Conservation (phyloP, 2,329 filamentous ascomycete genomes). For the Bipolaris cookei region DNA sequence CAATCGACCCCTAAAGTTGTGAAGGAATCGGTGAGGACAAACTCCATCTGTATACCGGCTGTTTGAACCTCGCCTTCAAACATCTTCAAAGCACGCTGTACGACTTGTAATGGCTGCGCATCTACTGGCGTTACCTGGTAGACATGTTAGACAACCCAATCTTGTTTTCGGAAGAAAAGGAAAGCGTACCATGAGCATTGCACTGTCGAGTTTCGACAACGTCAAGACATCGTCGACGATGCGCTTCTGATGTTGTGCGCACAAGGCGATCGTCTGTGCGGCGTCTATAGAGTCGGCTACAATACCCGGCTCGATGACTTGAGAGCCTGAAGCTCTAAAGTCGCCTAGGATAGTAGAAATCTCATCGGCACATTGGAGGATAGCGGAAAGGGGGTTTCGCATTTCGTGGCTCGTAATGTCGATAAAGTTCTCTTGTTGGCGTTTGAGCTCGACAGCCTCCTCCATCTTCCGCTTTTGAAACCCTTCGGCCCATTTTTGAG, state of each 20-base stretch:
- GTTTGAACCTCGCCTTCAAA: conserved; percentile 77
- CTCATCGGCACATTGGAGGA: conserved; percentile 78
- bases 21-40: conserved; percentile 69
- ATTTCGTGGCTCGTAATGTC: conserved; percentile 80
- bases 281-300: conserved; percentile 71
- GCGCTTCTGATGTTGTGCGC: conserved; percentile 77
- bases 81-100: conserved; percentile 74
- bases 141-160: conserved; percentile 1
- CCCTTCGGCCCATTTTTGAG: conserved; percentile 83
- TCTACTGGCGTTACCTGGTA: conserved; percentile 67
- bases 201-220: conserved; percentile 70
- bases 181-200: conserved; percentile 64
- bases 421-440: conserved; percentile 81
- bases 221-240: conserved; percentile 58
- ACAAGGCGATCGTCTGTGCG: conserved; percentile 77
- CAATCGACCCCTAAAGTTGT: conserved; percentile 65
- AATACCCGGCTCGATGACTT: conserved; percentile 56
- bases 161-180: too few relatives aligned
- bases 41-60: conserved; percentile 70
- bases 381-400: conserved; percentile 76
- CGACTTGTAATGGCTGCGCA: conserved; percentile 69
- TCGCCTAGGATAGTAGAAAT: conserved; percentile 62
- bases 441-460: conserved; percentile 81
- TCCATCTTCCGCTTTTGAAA: conserved; percentile 78
- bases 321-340: conserved; percentile 54